Evolutionary conservation across 345 rosid species (phyloP).

Genomic region (Litchi chinensis): DNA sequence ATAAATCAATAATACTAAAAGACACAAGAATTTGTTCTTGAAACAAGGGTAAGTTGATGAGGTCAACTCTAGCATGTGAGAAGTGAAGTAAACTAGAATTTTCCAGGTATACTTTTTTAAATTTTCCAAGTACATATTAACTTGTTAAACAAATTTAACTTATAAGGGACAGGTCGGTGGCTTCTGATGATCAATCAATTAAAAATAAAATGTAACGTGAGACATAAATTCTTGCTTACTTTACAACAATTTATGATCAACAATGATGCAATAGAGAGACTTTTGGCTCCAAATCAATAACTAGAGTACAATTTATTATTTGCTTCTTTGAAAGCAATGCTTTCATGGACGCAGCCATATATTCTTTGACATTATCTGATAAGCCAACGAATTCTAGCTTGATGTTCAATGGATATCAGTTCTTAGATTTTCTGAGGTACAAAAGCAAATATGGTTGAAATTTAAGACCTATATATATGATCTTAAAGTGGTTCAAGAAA

Average conservation of each 20-base stretch:
- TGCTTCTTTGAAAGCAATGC: not conserved
- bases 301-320: not conserved
- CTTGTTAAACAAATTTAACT: constrained; percentile 10
- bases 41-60: constrained; percentile 27
- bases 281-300: not conserved
- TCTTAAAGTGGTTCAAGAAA: too few relatives aligned
- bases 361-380: not conserved
- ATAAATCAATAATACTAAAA: not conserved
- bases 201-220: not conserved
- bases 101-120: constrained; percentile 11
- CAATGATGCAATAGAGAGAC: not conserved
- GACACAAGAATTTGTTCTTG: not conserved
- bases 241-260: not conserved
- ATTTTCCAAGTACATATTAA: constrained; percentile 11
- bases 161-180: constrained; percentile 28
- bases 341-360: too few relatives aligned
- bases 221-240: constrained; percentile 34
- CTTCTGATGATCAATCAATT: constrained; percentile 2
- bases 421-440: too few relatives aligned
- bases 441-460: too few relatives aligned
- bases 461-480: too few relatives aligned
- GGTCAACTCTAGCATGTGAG: constrained; percentile 61
- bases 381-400: not conserved
- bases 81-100: constrained; percentile 26
- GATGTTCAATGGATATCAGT: too few relatives aligned